Evolutionary conservation across 2,329 filamentous ascomycete genomes (phyloP), one percentile per base, ranked within the genome.

Genomic region (Aspergillus eucalypticola): DNA sequence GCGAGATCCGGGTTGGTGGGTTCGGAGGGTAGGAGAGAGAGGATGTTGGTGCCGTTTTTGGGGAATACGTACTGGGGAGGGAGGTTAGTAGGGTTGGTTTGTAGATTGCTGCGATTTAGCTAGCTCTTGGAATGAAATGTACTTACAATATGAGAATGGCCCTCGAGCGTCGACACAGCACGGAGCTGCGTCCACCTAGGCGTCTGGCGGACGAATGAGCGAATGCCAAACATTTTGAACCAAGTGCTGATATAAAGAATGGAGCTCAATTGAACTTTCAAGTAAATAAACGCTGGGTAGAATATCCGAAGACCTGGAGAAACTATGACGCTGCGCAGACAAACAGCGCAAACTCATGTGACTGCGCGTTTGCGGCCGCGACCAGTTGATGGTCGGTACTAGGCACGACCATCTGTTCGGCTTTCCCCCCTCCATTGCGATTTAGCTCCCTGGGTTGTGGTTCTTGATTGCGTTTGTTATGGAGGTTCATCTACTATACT

Each of bases 1-100:
- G 84, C 80, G 51, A 88, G 78, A 15, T 81, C 75, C 5, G 77
- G 71, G 19, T 78, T 84, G 8, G 84, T 81, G 1, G 86, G 85
- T 6, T 78, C 72, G 4, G 82, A 83, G 3, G 84, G 78, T 10
- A 88, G 78, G 54, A 86, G 79, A n/a, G 85, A 83, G 21, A 88
- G 79, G 59, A 86, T 71, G 58, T 82, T 78, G 39, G 63, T 71
- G 70, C 74, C 63, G 65, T 69, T 52, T 69, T 70, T 59, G 75
- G 71, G 61, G 69, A 83, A 82, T 17, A 83, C 75, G 66, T 84
- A 85, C 81, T 84, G 60, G 19, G 25, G 8, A 17, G 32, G 1
- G 0, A 5, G 1, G 32, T 44, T 13, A 27, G 1, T 35, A 15
- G 50, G 4, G 35, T 23, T 13, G 10, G 13, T 38, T 17, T 19